Conservation (phyloP, 164 flowering plant species). For the Warburgia ugandensis region DNA sequence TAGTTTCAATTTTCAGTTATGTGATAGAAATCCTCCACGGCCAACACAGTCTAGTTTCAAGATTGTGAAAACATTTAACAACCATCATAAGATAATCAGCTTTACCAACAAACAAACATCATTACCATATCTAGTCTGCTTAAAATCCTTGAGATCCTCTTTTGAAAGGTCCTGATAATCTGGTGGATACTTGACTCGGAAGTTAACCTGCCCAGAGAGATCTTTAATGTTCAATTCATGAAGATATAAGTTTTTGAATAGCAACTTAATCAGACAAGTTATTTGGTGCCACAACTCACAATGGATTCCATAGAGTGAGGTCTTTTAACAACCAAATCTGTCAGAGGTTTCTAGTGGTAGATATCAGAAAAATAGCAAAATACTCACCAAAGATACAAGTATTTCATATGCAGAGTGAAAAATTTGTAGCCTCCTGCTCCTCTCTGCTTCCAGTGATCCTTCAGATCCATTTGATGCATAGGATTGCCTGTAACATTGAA, state of each 20-base stretch:
- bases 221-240: slow-evolving; percentile 9
- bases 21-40: no score
- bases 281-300: no score
- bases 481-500: slow-evolving; percentile 48
- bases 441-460: slow-evolving; percentile 73
- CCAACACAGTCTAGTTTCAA: not conserved
- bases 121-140: slow-evolving; percentile 94
- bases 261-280: no score
- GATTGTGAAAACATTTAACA: no score
- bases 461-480: slow-evolving; percentile 56
- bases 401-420: slow-evolving; percentile 75
- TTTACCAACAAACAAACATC: not conserved
- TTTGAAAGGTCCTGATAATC: slow-evolving; percentile 71
- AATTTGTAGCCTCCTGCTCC: slow-evolving; percentile 59
- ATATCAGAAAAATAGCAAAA: no score
- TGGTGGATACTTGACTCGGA: slow-evolving; percentile 81
- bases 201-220: slow-evolving; percentile 57
- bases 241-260: no score
- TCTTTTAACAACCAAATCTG: no score
- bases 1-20: no score
- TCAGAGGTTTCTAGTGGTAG: no score
- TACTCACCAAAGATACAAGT: slow-evolving; percentile 89
- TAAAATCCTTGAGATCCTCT: slow-evolving; percentile 91
- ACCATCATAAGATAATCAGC: no score
- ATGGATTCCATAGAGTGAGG: no score